A percentile compares a stretch with the other conserved stretches of the same genome.
Conservation (phyloP, 78 protist species). For the Carpediemonas membranifera region DNA sequence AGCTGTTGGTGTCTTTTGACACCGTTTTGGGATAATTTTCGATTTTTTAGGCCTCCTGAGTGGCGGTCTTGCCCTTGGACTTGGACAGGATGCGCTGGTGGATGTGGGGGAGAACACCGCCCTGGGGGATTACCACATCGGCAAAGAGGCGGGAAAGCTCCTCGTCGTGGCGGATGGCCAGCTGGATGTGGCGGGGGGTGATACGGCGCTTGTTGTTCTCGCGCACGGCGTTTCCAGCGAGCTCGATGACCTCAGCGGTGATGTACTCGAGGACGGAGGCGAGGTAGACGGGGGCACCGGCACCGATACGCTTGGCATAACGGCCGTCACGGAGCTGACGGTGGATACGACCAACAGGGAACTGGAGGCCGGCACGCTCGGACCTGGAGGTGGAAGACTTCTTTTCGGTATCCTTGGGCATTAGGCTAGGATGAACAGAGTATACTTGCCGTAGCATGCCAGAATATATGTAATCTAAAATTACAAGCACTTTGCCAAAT, state of each 20-base stretch:
- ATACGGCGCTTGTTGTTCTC: slow-evolving; percentile 59
- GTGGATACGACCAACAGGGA: too few relatives aligned
- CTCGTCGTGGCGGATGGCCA: slow-evolving; percentile 87
- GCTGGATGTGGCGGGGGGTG: too few relatives aligned
- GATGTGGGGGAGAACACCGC: slow-evolving; percentile 91
- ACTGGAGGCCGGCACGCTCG: slow-evolving; percentile 56
- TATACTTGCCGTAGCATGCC: too few relatives aligned
- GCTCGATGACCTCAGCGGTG: not conserved
- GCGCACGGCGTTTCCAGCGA: slow-evolving; percentile 47
- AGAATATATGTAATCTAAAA: too few relatives aligned
- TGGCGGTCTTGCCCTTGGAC: too few relatives aligned
- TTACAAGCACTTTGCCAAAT: too few relatives aligned
- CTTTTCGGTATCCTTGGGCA: too few relatives aligned
- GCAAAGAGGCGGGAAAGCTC: slow-evolving; percentile 75
- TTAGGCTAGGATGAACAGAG: too few relatives aligned
- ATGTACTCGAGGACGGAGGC: slow-evolving; percentile 77
- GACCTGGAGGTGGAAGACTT: slow-evolving; percentile 20
- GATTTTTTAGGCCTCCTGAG: too few relatives aligned
- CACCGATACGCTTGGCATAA: slow-evolving; percentile 63
- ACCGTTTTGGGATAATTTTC: too few relatives aligned
- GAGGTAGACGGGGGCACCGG: slow-evolving; percentile 80
- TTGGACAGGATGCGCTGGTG: too few relatives aligned
- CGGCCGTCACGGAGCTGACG: slow-evolving; percentile 52
- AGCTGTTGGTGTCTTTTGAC: too few relatives aligned
- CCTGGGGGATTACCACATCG: slow-evolving; percentile 75